Evolutionary conservation across 179 eudicot species (phyloP), one percentile per base, ranked within the genome.

Genomic region (Beta macrorhiza): DNA sequence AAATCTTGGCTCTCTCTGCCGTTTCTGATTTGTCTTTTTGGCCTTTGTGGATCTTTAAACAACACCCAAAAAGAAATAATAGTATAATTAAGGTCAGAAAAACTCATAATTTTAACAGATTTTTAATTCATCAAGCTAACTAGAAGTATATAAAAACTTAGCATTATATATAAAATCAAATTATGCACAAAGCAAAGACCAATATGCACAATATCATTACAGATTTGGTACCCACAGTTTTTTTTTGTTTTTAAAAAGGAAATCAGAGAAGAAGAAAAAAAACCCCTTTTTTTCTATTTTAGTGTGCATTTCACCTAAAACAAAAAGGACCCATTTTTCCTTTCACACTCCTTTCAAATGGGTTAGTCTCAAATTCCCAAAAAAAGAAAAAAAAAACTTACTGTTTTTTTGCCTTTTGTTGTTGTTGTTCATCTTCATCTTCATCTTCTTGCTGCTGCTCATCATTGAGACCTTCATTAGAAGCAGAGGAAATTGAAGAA

Each of bases 1-100:
- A 79, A 83, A 78, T 84, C 90, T 85, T 77, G 88, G 84, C 73
- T 87, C 88, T 74, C 88, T 87, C 83, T 81, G 83, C 86, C 82
- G 79, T 76, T 87, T 83, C 81, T 83, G 82, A 55, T 57, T 85
- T 79, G 88, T 80, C 87, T 85, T 87, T 82, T 87, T 87, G 12
- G 78, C 71, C 63, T 83, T 85, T 85, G 79, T 70, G 47, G 79
- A 19, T 63, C 78, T 79, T 79, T 29, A 29, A 29, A 29, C 16
- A 20, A 19, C 51, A 56, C n/a, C 77, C 71, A 56, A 47, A 56
- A 71, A 8, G 14, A 68, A 63, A 57, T 19, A 61, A 72, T 47
- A 47, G 32, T 29, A 29, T 29, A 29, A 29, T 61, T 45, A 47
- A 22, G 49, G 58, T 67, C 75, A 81, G 75, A 75, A 5, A 59